Evolutionary conservation across 2,329 filamentous ascomycete species (phyloP).

Genomic region (Aureobasidium zeae): DNA sequence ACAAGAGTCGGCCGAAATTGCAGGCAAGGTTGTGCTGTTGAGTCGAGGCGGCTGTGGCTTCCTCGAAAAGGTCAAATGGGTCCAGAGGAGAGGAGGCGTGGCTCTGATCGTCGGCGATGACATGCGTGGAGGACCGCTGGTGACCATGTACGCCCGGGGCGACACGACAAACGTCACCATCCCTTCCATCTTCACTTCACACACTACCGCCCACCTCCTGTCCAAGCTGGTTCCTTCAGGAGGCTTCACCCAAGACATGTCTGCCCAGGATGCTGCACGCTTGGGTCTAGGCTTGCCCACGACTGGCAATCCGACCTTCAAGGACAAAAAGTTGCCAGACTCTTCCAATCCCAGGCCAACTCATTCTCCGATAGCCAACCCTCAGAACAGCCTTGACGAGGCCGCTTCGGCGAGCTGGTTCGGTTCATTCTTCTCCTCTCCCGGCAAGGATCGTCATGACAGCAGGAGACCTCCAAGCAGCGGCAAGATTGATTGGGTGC

Average conservation of each 20-base stretch:
- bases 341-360: constrained; percentile 12
- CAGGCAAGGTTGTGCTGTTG: constrained; percentile 83
- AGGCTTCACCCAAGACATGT: constrained; percentile 50
- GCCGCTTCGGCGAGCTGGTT: constrained; percentile 33
- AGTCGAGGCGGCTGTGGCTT: constrained; percentile 94
- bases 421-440: constrained; percentile 31
- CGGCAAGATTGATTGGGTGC: constrained; percentile 64
- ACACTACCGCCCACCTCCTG: constrained; percentile 86
- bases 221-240: constrained; percentile 74
- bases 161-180: constrained; percentile 94
- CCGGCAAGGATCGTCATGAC: constrained; percentile 24
- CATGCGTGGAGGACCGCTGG: constrained; percentile 74
- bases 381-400: constrained; percentile 11
- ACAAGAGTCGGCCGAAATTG: constrained; percentile 85
- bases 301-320: constrained; percentile 17
- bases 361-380: background rate
- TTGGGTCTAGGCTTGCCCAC: constrained; percentile 33
- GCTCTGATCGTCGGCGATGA: constrained; percentile 93
- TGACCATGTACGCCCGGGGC: constrained; percentile 97
- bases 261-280: constrained; percentile 50
- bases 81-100: constrained; percentile 77
- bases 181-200: constrained; percentile 86
- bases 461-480: constrained; percentile 61
- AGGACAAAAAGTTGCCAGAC: constrained; percentile 20
- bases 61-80: constrained; percentile 95